Evolutionary conservation across 257 asterid genomes (phyloP).

Genomic region (Lavandula angustifolia): DNA sequence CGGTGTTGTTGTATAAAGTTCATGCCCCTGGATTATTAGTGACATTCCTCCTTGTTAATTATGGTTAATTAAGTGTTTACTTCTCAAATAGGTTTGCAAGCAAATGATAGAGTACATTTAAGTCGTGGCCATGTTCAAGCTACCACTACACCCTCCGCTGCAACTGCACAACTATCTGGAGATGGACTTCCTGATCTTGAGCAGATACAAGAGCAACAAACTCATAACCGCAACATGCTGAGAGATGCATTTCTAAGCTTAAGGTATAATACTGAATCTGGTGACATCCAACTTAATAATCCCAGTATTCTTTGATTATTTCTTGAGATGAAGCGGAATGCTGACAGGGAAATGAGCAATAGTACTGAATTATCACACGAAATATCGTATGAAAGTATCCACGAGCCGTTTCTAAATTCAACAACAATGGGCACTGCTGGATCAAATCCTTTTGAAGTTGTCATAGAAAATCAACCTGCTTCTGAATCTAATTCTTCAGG

Average conservation of each 20-base stretch:
- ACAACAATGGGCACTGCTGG: no score
- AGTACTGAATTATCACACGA: conserved; percentile 65
- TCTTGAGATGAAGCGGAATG: conserved; percentile 67
- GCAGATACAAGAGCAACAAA: conserved; percentile 52
- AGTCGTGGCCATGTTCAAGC: conserved; percentile 54
- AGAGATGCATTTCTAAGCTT: conserved; percentile 52
- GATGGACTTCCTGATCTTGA: conserved; percentile 55
- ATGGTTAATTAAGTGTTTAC: background rate
- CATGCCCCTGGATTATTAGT: background rate
- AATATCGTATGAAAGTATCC: conserved; percentile 3
- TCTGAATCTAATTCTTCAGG: no score
- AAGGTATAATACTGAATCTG: conserved; percentile 61
- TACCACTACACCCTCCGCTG: conserved; percentile 36
- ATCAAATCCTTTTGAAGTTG: no score
- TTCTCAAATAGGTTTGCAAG: conserved; percentile 47
- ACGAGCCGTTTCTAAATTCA: no score
- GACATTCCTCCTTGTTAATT: conserved; percentile 8
- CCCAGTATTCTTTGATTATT: conserved; percentile 55
- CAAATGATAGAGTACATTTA: conserved; percentile 62
- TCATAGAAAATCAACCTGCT: no score
- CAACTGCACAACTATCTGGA: conserved; percentile 46
- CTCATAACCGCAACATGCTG: conserved; percentile 56
- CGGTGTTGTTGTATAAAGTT: conserved; percentile 3
- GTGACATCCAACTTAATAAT: conserved; percentile 60
- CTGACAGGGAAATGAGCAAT: conserved; percentile 62